Base-by-base conservation (phyloP, 2,329 filamentous ascomycete species). In the Sclerotinia sclerotiorum region DNA sequence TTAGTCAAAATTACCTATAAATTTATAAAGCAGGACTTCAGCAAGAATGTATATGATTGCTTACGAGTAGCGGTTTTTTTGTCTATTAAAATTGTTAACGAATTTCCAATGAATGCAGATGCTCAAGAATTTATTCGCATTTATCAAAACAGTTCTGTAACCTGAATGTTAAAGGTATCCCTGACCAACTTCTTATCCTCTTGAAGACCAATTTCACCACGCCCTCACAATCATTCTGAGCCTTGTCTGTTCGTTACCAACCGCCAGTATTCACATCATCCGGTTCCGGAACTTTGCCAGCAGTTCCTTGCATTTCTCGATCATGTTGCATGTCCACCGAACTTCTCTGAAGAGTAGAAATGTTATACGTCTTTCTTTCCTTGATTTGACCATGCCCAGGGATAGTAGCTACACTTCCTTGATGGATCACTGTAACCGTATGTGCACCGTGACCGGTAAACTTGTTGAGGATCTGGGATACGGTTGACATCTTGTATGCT, bases 261-360 rank as follows among this genome's bases (percentile, higher is more conserved):
- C 65, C 65, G 5, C 65, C 65, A 24, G 56, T 67, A 46, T 67
- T 67, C 10, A 67, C 65, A 19, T 67, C 65, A 17, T 67, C 56
- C 8, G 46, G 24, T 35, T 62, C 65, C 3, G 65, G 65, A 39
- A 32, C 52, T 39, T 67, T 67, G 4, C 65, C 65, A 19, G 65
- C 65, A 27, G 11, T 32, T 44, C 55, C 56, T 52, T 67, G 55
- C 56, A 44, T 67, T 52, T 67, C 35, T 35, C 46, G 48, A 13
- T 62, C 65, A 42, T 61, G 56, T 42, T 62, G 44, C 48, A 67
- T 67, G 19, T 67, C 65, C 6, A 32, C 56, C 24, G 55, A 52
- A 49, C 13, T 67, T 62, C 56, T 67, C 13, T 35, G 48, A 5
- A 42, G 21, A 8, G 65, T 67, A 44, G 57, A 24, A 21, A 67